phyloP scores from a whole-genome alignment of 116 monocot species.

The Trichopus zeylanicus region DNA sequence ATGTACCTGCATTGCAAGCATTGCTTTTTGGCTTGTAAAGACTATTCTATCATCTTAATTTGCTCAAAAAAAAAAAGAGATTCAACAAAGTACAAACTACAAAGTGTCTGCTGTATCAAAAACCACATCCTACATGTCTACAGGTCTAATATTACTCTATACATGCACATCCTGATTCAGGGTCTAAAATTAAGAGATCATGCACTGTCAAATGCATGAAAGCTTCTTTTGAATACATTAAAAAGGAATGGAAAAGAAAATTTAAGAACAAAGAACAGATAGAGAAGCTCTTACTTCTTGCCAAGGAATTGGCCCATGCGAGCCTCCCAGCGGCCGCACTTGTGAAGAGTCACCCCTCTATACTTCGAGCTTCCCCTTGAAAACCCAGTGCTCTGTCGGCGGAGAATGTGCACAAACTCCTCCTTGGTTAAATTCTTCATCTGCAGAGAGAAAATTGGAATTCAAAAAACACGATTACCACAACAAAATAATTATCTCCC shows the following conservation, averaged over 20 bases:
- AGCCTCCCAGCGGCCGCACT: conserved; percentile 87
- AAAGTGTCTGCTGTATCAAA: too few relatives aligned
- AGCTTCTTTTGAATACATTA: conserved; percentile 48
- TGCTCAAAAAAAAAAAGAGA: conserved; percentile 1
- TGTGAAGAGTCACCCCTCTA: conserved; percentile 78
- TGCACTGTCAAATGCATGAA: conserved; percentile 15
- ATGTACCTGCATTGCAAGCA: conserved; percentile 73
- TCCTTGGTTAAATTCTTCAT: conserved; percentile 65
- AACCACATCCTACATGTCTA: too few relatives aligned
- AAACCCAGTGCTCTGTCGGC: conserved; percentile 73
- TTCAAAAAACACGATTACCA: too few relatives aligned
- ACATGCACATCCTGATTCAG: not conserved
- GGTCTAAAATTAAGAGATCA: not conserved
- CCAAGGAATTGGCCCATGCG: conserved; percentile 84
- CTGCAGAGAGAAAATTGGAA: conserved; percentile 9
- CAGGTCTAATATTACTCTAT: too few relatives aligned
- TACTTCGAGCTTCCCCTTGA: conserved; percentile 91
- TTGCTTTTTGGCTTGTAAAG: conserved; percentile 27
- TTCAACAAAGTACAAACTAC: too few relatives aligned
- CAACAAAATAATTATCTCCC: not conserved
- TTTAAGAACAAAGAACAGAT: not conserved
- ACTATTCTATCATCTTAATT: not conserved
- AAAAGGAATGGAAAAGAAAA: conserved; percentile 9
- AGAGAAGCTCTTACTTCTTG: conserved; percentile 46
- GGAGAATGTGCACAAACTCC: conserved; percentile 75